Conservation (phyloP, 768 basidiomycete genomes). For the Tricholoma sp. region DNA sequence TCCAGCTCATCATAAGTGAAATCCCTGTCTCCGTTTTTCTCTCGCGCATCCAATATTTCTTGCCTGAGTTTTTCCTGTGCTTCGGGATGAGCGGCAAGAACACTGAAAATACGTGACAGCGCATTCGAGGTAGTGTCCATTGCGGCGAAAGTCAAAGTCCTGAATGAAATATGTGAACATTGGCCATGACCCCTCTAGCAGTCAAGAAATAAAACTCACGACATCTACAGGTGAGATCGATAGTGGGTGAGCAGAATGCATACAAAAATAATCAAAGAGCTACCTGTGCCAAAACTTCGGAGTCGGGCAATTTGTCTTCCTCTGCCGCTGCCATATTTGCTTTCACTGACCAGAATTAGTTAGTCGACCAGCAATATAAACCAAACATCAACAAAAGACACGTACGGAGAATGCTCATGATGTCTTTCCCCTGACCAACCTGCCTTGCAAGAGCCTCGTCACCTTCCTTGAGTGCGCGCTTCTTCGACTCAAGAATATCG, state of each 20-base stretch:
- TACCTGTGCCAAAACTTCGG: constrained; percentile 31
- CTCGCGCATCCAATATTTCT: constrained; percentile 24
- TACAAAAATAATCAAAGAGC: background rate
- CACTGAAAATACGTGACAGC: constrained; percentile 28
- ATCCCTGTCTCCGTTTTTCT: constrained; percentile 18
- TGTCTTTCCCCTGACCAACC: constrained; percentile 25
- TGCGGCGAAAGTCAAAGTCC: constrained; percentile 28
- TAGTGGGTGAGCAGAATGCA: background rate
- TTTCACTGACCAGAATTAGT: constrained; percentile 17
- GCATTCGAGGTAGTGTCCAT: constrained; percentile 41
- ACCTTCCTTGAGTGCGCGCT: background rate
- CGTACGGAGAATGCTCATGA: constrained; percentile 23
- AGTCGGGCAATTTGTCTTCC: constrained; percentile 27
- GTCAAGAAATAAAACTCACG: constrained; percentile 1
- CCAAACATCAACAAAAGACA: background rate
- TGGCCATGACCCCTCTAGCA: background rate
- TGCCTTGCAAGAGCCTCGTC: constrained; percentile 17
- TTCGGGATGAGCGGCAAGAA: constrained; percentile 25
- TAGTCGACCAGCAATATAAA: background rate
- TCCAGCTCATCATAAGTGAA: constrained; percentile 33
- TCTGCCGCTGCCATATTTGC: constrained; percentile 27
- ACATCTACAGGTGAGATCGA: constrained; percentile 4
- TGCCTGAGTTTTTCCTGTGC: constrained; percentile 30
- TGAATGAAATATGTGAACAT: background rate
- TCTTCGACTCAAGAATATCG: constrained; percentile 7